These are phyloP conservation scores for Lactarius psammicola DNA, from an alignment of 768 basidiomycete genomes.

Conservation along the genomic window DNA sequence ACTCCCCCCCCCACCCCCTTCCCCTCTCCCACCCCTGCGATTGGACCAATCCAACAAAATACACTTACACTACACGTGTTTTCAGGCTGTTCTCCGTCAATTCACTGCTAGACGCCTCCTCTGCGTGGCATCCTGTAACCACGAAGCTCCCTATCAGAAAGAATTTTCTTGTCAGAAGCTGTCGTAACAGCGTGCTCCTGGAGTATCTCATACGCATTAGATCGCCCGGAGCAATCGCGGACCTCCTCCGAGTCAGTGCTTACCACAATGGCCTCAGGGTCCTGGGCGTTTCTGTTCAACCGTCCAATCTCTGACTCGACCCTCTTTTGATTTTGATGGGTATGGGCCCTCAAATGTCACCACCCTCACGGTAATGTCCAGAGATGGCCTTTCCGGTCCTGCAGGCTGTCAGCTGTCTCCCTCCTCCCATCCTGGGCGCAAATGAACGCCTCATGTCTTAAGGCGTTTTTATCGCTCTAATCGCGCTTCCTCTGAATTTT, in stretches of 20 bases:
- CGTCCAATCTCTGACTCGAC: conserved; percentile 17
- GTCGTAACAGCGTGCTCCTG: conserved; percentile 22
- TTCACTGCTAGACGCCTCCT: conserved; percentile 5
- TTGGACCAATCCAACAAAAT: neutral
- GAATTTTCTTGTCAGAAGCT: conserved; percentile 27
- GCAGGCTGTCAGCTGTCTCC: conserved; percentile 28
- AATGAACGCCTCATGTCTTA: conserved; percentile 31
- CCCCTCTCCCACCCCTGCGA: neutral
- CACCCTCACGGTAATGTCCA: conserved; percentile 27
- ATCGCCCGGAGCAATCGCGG: conserved; percentile 28
- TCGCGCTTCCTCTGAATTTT: conserved; percentile 29
- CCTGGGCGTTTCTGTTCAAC: conserved; percentile 19
- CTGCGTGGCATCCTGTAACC: conserved; percentile 27
- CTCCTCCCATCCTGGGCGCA: conserved; percentile 30
- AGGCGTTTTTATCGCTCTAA: conserved; percentile 29
- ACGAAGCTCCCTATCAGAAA: conserved; percentile 25
- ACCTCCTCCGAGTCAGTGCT: conserved; percentile 18
- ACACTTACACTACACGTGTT: conserved; percentile 20
- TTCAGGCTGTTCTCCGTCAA: conserved; percentile 24
- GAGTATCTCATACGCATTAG: conserved; percentile 22
- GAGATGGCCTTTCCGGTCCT: conserved; percentile 25
- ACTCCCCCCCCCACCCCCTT: too few species aligned
- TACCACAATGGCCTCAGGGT: conserved; percentile 19
- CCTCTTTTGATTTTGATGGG: conserved; percentile 14
- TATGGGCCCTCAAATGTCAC: conserved; percentile 26